phyloP scores from a whole-genome alignment of 495 filamentous ascomycete species.

The Oleoguttula mirabilis region DNA sequence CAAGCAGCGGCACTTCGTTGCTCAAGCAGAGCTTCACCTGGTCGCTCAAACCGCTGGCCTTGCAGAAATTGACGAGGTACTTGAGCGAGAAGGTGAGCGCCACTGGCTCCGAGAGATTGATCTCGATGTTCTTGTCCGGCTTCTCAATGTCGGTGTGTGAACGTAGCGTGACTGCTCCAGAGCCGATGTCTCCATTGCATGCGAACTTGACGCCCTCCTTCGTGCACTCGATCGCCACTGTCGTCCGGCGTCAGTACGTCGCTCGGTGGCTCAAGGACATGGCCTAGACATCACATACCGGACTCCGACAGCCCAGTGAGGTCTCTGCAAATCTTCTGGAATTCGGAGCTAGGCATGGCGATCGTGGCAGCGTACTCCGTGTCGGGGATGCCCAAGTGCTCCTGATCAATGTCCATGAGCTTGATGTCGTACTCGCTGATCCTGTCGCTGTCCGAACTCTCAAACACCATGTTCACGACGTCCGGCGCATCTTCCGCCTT shows the following conservation, averaged over 20 bases:
- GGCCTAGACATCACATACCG: too few relatives aligned
- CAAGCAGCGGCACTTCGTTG: conserved; percentile 88
- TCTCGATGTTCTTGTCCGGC: conserved; percentile 71
- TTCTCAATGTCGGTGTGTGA: conserved; percentile 86
- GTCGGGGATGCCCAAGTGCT: conserved; percentile 96
- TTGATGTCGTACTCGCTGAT: conserved; percentile 98
- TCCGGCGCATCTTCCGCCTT: conserved; percentile 97
- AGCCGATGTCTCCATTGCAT: conserved; percentile 88
- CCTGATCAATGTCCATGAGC: conserved; percentile 99
- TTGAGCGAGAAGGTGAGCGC: conserved; percentile 96
- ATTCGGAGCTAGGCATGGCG: conserved; percentile 77
- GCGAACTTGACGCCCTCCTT: conserved; percentile 98
- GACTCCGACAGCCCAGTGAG: conserved; percentile 86
- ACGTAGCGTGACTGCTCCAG: conserved; percentile 81
- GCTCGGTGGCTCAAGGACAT: too few relatives aligned
- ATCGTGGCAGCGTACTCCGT: conserved; percentile 94
- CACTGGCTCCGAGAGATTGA: conserved; percentile 84
- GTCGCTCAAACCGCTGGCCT: conserved; percentile 72
- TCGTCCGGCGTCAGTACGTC: too few relatives aligned
- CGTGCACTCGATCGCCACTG: conserved; percentile 88
- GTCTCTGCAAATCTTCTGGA: conserved; percentile 89
- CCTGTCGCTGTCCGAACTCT: conserved; percentile 78
- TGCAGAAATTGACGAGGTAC: conserved; percentile 99
- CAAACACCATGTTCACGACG: conserved; percentile 87
- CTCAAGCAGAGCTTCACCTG: conserved; percentile 85